Percentiles rank a stretch among this genome's conserved stretches.
Evolutionary conservation across 306 rosid species (phyloP).

Genomic region (Herpetospermum pedunculosum): DNA sequence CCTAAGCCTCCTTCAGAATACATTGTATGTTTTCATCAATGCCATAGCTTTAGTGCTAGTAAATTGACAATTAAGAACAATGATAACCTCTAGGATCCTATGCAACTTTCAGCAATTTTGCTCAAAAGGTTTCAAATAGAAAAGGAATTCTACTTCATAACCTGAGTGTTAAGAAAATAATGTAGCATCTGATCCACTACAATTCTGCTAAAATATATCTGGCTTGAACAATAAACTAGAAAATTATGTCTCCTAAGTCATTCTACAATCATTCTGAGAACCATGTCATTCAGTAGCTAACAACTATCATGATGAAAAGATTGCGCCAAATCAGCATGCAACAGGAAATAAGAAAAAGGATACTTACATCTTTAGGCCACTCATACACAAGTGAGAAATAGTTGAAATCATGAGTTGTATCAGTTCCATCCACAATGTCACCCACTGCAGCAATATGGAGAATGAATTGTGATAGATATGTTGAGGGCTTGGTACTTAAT

Average conservation of each 20-base stretch:
- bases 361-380: constrained; percentile 97
- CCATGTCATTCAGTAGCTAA: not conserved
- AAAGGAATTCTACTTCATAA: not conserved
- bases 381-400: constrained; percentile 83
- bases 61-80: not conserved
- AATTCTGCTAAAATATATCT: not conserved
- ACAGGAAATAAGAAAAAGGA: constrained; percentile 21
- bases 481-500: constrained; percentile 68
- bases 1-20: not conserved
- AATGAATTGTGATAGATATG: constrained; percentile 82
- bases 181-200: not conserved
- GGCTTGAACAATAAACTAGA: not conserved
- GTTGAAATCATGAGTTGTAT: constrained; percentile 96
- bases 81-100: not conserved
- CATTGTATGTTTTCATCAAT: not conserved
- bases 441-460: constrained; percentile 97
- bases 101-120: not conserved
- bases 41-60: not conserved
- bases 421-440: constrained; percentile 94
- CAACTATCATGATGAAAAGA: not conserved
- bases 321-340: not conserved
- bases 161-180: not conserved
- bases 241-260: not conserved
- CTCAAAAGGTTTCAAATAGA: not conserved
- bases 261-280: not conserved